Evolutionary conservation across 2,329 filamentous ascomycete species (phyloP).

Genomic region (Aspergillus hortae): DNA sequence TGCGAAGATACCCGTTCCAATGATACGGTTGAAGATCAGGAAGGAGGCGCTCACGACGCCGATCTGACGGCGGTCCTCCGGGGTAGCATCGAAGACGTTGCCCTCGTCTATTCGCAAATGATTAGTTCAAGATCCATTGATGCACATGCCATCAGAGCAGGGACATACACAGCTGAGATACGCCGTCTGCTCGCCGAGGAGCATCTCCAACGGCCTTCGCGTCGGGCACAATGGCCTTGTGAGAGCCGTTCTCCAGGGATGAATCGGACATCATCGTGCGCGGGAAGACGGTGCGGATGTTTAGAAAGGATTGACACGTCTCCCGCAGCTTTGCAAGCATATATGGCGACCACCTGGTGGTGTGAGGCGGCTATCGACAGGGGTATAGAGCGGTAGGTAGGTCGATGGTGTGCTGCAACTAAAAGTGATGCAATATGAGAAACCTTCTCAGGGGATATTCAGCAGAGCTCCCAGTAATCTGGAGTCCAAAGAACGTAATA

Average conservation of each 20-base stretch:
- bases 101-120: slow-evolving; percentile 27
- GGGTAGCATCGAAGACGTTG: slow-evolving; percentile 33
- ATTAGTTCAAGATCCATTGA: slow-evolving; percentile 7
- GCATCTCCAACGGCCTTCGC: slow-evolving; percentile 21
- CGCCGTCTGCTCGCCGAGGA: slow-evolving; percentile 27
- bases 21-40: slow-evolving; percentile 48
- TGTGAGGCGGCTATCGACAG: slow-evolving; percentile 10
- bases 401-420: slow-evolving; percentile 28
- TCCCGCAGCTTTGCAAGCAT: slow-evolving; percentile 1
- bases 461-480: background rate
- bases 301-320: background rate
- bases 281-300: background rate
- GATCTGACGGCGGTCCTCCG: slow-evolving; percentile 37
- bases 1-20: slow-evolving; percentile 50
- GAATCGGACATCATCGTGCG: slow-evolving; percentile 13
- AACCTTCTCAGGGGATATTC: background rate
- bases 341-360: slow-evolving; percentile 3
- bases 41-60: slow-evolving; percentile 42
- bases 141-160: background rate
- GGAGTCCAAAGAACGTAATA: background rate
- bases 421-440: slow-evolving; percentile 27
- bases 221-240: slow-evolving; percentile 19
- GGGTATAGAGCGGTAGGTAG: slow-evolving; percentile 7
- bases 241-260: background rate
- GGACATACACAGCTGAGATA: slow-evolving; percentile 31